A percentile compares a stretch with the other conserved stretches of the same genome.
phyloP scores from a whole-genome alignment of 805 yeast species.

The Suhomyces canberraensis region DNA sequence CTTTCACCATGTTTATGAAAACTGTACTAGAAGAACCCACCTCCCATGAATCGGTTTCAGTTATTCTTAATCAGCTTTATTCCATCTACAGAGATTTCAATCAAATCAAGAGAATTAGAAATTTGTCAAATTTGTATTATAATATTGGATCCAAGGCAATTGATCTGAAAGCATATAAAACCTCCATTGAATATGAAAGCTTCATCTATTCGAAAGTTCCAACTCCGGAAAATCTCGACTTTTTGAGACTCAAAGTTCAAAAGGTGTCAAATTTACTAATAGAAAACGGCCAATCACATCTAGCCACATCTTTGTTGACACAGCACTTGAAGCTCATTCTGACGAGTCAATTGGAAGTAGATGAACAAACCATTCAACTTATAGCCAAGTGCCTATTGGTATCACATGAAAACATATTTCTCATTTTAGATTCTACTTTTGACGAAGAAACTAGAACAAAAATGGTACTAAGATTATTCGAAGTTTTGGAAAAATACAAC shows the following conservation, averaged over 20 bases:
- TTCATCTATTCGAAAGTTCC: conserved; percentile 12
- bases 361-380: not conserved
- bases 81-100: conserved; percentile 17
- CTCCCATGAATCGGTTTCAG: not conserved
- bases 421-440: too few relatives aligned
- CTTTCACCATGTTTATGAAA: conserved; percentile 8
- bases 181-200: conserved; percentile 30
- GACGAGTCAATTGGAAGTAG: not conserved
- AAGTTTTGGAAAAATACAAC: conserved; percentile 14
- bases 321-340: conserved; percentile 5
- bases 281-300: conserved; percentile 4
- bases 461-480: too few relatives aligned
- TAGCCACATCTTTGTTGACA: conserved; percentile 3
- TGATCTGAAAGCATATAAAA: conserved; percentile 1
- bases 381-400: not conserved
- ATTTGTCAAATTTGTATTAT: conserved; percentile 45
- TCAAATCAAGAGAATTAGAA: conserved; percentile 40
- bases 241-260: conserved; percentile 27
- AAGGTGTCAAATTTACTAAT: conserved; percentile 16
- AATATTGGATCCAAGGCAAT: conserved; percentile 27
- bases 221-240: conserved; percentile 9
- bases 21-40: not conserved
- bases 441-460: too few relatives aligned
- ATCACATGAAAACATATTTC: too few relatives aligned
- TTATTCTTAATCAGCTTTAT: conserved; percentile 3